Evolutionary conservation across 371 early-diverging fungal genomes (phyloP).

Genomic region (Mucor racemosus): DNA sequence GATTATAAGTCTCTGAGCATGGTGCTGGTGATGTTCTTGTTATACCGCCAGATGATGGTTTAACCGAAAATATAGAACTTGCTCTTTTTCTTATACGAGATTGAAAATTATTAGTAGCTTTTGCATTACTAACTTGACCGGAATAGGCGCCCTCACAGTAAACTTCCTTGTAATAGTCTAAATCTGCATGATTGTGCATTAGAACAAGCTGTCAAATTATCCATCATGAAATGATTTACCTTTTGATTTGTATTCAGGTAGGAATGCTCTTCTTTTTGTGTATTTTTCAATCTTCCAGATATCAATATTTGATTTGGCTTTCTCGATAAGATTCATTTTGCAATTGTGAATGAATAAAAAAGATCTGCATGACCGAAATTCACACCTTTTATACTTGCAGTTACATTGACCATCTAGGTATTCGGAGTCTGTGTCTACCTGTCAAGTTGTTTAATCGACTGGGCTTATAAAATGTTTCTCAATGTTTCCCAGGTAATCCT

Average conservation of each 20-base stretch:
- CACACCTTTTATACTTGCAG: not conserved
- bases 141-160: constrained; percentile 9
- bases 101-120: not conserved
- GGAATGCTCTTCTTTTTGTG: constrained; percentile 22
- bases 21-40: not conserved
- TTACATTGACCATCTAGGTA: not conserved
- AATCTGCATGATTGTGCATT: not conserved
- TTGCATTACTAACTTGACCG: not conserved
- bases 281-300: constrained; percentile 20
- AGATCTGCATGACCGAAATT: not conserved
- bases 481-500: not conserved
- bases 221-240: not conserved
- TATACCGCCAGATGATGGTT: not conserved
- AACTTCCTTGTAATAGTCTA: constrained; percentile 10
- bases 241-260: constrained; percentile 20
- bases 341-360: not conserved
- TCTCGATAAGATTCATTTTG: constrained; percentile 14
- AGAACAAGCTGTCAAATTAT: not conserved
- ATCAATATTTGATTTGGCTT: constrained; percentile 5
- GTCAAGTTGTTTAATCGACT: not conserved
- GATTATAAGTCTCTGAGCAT: constrained; percentile 19
- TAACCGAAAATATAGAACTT: not conserved
- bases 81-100: not conserved
- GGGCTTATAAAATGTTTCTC: not conserved
- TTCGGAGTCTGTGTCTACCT: constrained; percentile 1